Percentiles rank a stretch among this genome's conserved stretches.
Evolutionary conservation across 2,329 filamentous ascomycete genomes (phyloP).

Genomic region (Fusarium sp.): DNA sequence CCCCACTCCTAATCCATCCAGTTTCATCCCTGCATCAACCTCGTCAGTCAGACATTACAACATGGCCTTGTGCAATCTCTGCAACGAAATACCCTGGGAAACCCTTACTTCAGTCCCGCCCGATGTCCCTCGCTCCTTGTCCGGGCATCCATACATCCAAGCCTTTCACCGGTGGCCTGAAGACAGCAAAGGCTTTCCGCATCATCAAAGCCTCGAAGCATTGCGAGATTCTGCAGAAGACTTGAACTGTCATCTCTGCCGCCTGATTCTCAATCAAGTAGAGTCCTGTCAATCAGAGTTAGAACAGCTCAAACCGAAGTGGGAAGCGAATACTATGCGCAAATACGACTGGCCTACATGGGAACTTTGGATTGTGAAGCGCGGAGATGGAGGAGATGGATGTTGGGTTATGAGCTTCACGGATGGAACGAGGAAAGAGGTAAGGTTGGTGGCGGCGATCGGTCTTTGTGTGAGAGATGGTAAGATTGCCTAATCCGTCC

Average conservation of each 20-base stretch:
- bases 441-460: slow-evolving; percentile 5
- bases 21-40: too few species aligned
- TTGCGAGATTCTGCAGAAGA: not conserved
- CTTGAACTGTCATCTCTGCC: not conserved
- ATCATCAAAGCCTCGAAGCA: slow-evolving; percentile 6
- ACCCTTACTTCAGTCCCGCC: not conserved
- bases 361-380: slow-evolving; percentile 18
- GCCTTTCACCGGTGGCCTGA: not conserved
- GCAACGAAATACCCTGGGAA: not conserved
- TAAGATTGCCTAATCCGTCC: not conserved
- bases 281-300: not conserved
- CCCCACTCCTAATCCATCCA: too few species aligned
- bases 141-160: slow-evolving; percentile 1
- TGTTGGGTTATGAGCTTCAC: slow-evolving; percentile 17
- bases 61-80: slow-evolving; percentile 1
- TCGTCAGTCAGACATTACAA: not conserved
- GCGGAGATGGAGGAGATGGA: slow-evolving; percentile 1
- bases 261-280: not conserved
- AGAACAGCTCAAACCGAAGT: not conserved
- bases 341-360: slow-evolving; percentile 6
- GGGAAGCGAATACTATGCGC: not conserved
- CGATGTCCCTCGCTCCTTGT: fast-evolving
- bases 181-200: not conserved
- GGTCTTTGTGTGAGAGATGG: slow-evolving; percentile 16
- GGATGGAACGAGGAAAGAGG: not conserved